These are phyloP conservation scores for Xerocomellus intermedius DNA, from an alignment of 768 basidiomycete genomes.

Conservation along the genomic window DNA sequence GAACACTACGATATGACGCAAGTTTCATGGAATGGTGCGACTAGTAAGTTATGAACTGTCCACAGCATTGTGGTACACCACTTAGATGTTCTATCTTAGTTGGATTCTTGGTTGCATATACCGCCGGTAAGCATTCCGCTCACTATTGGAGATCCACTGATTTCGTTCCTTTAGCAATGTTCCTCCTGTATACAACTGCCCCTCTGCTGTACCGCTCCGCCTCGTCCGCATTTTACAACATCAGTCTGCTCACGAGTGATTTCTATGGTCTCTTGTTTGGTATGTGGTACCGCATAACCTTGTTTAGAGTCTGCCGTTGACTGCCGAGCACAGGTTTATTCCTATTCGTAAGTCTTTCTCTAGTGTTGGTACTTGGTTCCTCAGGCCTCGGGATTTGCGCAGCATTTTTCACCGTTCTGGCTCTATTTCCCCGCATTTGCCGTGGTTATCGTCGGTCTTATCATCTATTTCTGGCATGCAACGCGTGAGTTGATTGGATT, in stretches of 20 bases:
- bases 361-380: background rate
- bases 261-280: slow-evolving; percentile 85
- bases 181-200: slow-evolving; percentile 81
- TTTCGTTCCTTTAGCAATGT: slow-evolving; percentile 54
- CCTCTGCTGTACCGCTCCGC: slow-evolving; percentile 85
- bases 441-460: slow-evolving; percentile 66
- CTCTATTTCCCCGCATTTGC: slow-evolving; percentile 81
- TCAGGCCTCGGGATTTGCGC: slow-evolving; percentile 13
- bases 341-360: slow-evolving; percentile 44
- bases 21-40: slow-evolving; percentile 71
- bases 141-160: background rate
- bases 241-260: slow-evolving; percentile 83
- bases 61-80: slow-evolving; percentile 1
- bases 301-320: slow-evolving; percentile 9
- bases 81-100: slow-evolving; percentile 31
- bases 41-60: slow-evolving; percentile 51
- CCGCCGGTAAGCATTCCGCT: slow-evolving; percentile 30
- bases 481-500: slow-evolving; percentile 57
- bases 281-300: slow-evolving; percentile 5
- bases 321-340: slow-evolving; percentile 39
- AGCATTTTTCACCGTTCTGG: slow-evolving; percentile 87
- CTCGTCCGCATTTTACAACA: slow-evolving; percentile 82
- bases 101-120: slow-evolving; percentile 54
- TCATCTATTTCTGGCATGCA: slow-evolving; percentile 85
- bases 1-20: slow-evolving; percentile 67